Base-by-base conservation (phyloP, 768 basidiomycete genomes). In the Auriscalpium microsporum region DNA sequence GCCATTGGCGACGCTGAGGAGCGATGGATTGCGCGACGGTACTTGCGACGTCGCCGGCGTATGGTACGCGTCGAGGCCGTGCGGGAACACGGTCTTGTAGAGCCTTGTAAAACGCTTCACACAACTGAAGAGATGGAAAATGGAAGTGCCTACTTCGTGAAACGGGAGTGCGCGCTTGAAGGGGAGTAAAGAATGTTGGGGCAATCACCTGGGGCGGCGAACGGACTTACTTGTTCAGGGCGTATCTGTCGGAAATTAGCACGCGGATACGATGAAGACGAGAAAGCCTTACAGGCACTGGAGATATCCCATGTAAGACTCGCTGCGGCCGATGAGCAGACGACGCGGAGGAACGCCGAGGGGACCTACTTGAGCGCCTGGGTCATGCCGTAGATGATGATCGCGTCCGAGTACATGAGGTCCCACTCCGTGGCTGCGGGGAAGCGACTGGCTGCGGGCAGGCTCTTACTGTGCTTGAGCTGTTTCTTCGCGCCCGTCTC, bases 251-350 rank as follows among this genome's bases (percentile, higher is more conserved):
- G 65, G 61, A 65, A 16, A 63, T 60, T 13, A 54, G 56, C 46
- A 23, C 14, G 28, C 14, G 33, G 2, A 23, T 11, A 19, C 17
- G 46, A 48, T 1, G 37, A 48, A 21, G 10, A 50, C 48, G 46
- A 14, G 17, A 48, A 56, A 58, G 9, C 75, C 76, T 68, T 67
- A 88, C 81, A 89, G 74, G 72, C 86, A 89, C 61, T 88, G 86
- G 8, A 89, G 62, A 65, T 90, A 90, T 36, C 87, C 88, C 74
- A 79, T 82, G 66, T 88, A 88, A 1, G 82, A 82, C 69, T 90
- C 87, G 54, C 85, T 87, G 54, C n/a, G 52, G 40, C 21, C 13
- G 40, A 16, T 17, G 34, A 8, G 11, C 10, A 40, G 38, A 17
- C n/a, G 33, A 47, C 37, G 21, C 8, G 16, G 8, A 33, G 42